These are phyloP conservation scores for Delonix regia DNA, from an alignment of 306 rosid species.

Conservation along the genomic window DNA sequence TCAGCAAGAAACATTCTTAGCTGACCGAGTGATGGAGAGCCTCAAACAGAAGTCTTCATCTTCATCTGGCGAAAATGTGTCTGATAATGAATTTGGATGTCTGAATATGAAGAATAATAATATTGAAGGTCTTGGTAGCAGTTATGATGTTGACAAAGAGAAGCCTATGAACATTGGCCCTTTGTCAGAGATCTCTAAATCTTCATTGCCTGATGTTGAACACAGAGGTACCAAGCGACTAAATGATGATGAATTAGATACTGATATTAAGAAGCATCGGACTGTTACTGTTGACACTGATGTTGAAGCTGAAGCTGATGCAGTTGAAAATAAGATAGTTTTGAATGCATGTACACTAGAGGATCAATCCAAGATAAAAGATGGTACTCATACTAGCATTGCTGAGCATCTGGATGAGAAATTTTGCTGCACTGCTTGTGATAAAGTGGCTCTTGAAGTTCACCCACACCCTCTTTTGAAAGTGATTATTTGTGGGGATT, in stretches of 20 bases:
- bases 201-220: constrained; percentile 47
- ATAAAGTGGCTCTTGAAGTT: constrained; percentile 55
- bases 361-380: constrained; percentile 42
- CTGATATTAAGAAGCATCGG: constrained; percentile 61
- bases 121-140: constrained; percentile 47
- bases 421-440: constrained; percentile 69
- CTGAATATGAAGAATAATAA: constrained; percentile 37
- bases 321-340: constrained; percentile 44
- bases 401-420: constrained; percentile 49
- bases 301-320: constrained; percentile 48
- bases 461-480: constrained; percentile 68
- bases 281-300: constrained; percentile 46
- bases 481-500: constrained; percentile 76
- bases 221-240: constrained; percentile 71
- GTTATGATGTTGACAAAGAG: constrained; percentile 46
- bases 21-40: constrained; percentile 43
- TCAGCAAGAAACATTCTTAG: constrained; percentile 45
- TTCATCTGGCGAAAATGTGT: constrained; percentile 34
- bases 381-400: constrained; percentile 34
- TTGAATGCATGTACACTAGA: constrained; percentile 34
- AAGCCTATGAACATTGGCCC: constrained; percentile 35
- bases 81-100: constrained; percentile 39
- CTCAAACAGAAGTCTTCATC: constrained; percentile 41
- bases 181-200: constrained; percentile 42
- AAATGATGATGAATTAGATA: constrained; percentile 47